Evolutionary conservation across 2,329 filamentous ascomycete species (phyloP).

Genomic region (Fusarium sp.): DNA sequence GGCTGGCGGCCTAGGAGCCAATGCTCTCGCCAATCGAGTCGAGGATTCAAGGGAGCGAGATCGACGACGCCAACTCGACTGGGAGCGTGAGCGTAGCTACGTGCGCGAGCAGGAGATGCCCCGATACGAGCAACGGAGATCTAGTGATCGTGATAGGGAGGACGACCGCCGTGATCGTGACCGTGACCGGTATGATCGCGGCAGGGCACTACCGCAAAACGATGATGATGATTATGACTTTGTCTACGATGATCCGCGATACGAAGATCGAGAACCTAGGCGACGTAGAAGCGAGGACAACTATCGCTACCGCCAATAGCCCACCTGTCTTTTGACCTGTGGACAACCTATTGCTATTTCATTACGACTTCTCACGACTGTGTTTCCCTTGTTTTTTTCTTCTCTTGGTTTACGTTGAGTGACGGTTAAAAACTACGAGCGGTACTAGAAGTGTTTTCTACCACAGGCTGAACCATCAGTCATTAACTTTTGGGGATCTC

Average conservation of each 20-base stretch:
- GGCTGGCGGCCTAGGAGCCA: conserved; percentile 66
- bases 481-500: conserved; percentile 5
- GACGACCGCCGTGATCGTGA: conserved; percentile 14
- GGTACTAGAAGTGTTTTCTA: conserved; percentile 1
- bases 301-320: conserved; percentile 39
- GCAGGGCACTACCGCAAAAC: conserved; percentile 36
- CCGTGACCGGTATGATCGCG: conserved; percentile 33
- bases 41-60: conserved; percentile 53
- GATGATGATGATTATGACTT: conserved; percentile 46
- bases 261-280: conserved; percentile 43
- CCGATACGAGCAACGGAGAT: conserved; percentile 40
- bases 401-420: not conserved
- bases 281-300: conserved; percentile 44
- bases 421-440: not conserved
- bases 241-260: conserved; percentile 47
- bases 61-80: conserved; percentile 48
- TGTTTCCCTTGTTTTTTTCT: not conserved
- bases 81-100: conserved; percentile 53
- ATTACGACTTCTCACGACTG: conserved; percentile 28
- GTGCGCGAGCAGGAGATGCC: conserved; percentile 46
- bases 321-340: not conserved
- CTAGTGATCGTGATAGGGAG: conserved; percentile 27
- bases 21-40: conserved; percentile 59
- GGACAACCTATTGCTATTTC: not conserved
- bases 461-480: not conserved